Evolutionary conservation across 768 basidiomycete species (phyloP).

Genomic region (Xerocomus potaroensis): DNA sequence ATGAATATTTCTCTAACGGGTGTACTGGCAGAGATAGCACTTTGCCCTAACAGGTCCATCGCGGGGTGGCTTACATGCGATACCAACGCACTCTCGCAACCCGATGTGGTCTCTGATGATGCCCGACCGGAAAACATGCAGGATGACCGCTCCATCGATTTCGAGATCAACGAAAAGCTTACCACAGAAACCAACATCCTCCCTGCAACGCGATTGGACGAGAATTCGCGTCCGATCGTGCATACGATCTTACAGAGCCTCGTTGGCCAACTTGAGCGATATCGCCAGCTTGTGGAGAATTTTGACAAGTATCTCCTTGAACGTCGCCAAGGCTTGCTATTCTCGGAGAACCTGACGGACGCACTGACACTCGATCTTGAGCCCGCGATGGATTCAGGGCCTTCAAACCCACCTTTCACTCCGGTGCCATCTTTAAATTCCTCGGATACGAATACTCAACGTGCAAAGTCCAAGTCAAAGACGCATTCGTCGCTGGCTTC

Average conservation of each 20-base stretch:
- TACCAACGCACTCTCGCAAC: constrained; percentile 35
- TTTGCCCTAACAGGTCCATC: constrained; percentile 82
- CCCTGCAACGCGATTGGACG: constrained; percentile 67
- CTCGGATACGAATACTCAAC: constrained; percentile 32
- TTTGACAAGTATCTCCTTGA: constrained; percentile 86
- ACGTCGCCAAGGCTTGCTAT: constrained; percentile 83
- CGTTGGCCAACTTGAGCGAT: constrained; percentile 75
- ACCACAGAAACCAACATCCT: constrained; percentile 52
- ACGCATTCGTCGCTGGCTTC: constrained; percentile 67
- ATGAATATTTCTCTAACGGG: constrained; percentile 88
- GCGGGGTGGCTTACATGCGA: constrained; percentile 86
- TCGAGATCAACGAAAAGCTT: constrained; percentile 61
- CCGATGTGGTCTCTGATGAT: constrained; percentile 8
- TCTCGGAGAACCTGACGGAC: constrained; percentile 89
- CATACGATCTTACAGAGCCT: constrained; percentile 79
- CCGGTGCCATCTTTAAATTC: constrained; percentile 25
- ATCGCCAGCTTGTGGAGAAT: constrained; percentile 65
- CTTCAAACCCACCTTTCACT: constrained; percentile 13
- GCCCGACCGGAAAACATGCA: constrained; percentile 42
- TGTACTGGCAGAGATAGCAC: constrained; percentile 70
- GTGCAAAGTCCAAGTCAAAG: constrained; percentile 48
- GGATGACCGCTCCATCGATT: constrained; percentile 82
- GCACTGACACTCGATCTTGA: constrained; percentile 76
- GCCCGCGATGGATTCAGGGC: constrained; percentile 43
- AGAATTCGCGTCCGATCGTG: constrained; percentile 70